A percentile compares a stretch with the other conserved stretches of the same genome.
Conservation (phyloP, 1,284 basidiomycete genomes). For the Ceraceosorus bombacis region DNA sequence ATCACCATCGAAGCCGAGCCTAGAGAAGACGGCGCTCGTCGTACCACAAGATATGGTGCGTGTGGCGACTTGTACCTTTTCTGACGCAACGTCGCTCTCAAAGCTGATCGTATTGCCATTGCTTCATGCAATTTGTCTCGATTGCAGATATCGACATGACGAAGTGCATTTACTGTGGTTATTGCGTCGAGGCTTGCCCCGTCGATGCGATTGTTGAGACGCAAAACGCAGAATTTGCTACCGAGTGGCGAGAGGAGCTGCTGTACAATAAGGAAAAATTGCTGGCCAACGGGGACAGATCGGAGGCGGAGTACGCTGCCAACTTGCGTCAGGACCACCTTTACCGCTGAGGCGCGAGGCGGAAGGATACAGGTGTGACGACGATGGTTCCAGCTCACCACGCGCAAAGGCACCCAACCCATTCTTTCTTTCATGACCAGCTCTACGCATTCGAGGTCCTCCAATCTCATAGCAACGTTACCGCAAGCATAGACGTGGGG, state of each 20-base stretch:
- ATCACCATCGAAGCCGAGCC: conserved; percentile 99
- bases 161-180: conserved; percentile 51
- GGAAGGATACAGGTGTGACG: neutral
- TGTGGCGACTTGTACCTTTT: conserved; percentile 11
- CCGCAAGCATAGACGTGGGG: too few species aligned
- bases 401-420: too few species aligned
- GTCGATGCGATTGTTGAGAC: conserved; percentile 98
- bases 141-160: conserved; percentile 81
- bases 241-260: conserved; percentile 95
- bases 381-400: too few species aligned
- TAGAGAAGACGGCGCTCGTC: conserved; percentile 84
- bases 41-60: conserved; percentile 89
- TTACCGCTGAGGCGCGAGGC: conserved; percentile 25
- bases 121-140: neutral
- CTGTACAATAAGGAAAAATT: conserved; percentile 71
- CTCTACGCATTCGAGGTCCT: too few species aligned
- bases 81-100: neutral
- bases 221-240: conserved; percentile 62
- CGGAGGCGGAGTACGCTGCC: conserved; percentile 69
- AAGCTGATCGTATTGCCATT: neutral
- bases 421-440: too few species aligned
- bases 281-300: conserved; percentile 86
- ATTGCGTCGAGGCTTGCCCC: conserved; percentile 77
- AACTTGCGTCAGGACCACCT: conserved; percentile 45
- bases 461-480: too few species aligned